These are phyloP conservation scores for Quercus tomentella DNA, from an alignment of 331 rosid species.

Conservation along the genomic window DNA sequence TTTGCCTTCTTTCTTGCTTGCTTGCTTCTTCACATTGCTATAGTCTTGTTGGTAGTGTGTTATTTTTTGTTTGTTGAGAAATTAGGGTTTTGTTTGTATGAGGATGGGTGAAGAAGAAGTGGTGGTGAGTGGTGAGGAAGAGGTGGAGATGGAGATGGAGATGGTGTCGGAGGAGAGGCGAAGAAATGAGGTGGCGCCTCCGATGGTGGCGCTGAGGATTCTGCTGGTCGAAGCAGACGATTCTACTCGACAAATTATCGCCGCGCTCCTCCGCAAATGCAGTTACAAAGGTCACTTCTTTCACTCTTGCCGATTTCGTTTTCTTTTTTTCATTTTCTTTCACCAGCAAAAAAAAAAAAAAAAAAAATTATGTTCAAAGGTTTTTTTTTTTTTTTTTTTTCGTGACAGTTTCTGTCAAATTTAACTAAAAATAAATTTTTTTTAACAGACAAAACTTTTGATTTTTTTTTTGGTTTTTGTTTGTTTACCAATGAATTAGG, in stretches of 20 bases:
- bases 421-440: too few relatives aligned
- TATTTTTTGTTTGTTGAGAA: not conserved
- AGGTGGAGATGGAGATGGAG: not conserved
- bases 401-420: too few relatives aligned
- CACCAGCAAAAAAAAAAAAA: too few relatives aligned
- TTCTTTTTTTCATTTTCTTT: not conserved
- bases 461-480: too few relatives aligned
- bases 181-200: constrained; percentile 35
- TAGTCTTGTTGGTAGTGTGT: not conserved
- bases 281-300: constrained; percentile 62
- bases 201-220: constrained; percentile 64
- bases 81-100: constrained; percentile 21
- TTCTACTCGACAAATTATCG: constrained; percentile 84
- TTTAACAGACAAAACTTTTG: too few relatives aligned
- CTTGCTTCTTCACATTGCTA: not conserved
- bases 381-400: not conserved
- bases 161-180: not conserved
- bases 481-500: too few relatives aligned
- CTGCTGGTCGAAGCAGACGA: constrained; percentile 92
- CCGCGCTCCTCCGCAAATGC: constrained; percentile 92
- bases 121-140: constrained; percentile 37
- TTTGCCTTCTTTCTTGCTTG: not conserved
- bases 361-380: not conserved
- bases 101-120: constrained; percentile 52
- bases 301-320: not conserved